Evolutionary conservation across 192 early-diverging fungal genomes (phyloP), one percentile per base, ranked within the genome.

Genomic region (Backusella parvicylindrica): DNA sequence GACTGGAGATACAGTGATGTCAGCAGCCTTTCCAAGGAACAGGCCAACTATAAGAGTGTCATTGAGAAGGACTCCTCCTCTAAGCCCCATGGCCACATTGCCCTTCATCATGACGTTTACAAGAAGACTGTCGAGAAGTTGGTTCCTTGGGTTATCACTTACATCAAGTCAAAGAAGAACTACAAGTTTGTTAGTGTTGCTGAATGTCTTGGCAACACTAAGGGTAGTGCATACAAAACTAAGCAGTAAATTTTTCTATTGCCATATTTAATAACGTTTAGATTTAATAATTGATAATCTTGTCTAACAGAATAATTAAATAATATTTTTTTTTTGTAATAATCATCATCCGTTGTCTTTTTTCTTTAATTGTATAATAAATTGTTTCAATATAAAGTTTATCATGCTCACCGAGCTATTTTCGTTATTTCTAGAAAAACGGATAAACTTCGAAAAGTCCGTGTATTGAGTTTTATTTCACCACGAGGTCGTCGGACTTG

Each of bases 161-260:
- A 77, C 28, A 82, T 83, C 60, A 72, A 79, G 43, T 60, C 23
- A 26, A 64, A 75, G 50, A 73, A 75, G 6, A 70, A 41, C 68
- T 85, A 81, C 79, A 84, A 84, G 77, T 71, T 86, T 60, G 82
- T 80, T 41, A 79, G 85, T 56, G 84, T 88, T 21, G 85, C 79
- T 15, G 78, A 75, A 21, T 88, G 86, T 63, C 72, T 85, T 47
- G 84, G 80, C 43, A 36, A 49, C 41, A 30, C 38, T 21, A 63
- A 63, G 38, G 56, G 56, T 31, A 60, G 50, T 21, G 72, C 72
- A n/a, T 73, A 73, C 72, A 41, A 43, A 12, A 63, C 70, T 67
- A 75, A 70, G 68, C 37, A 70, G 28, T 70, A 70, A 70, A 47
- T 35, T 21, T 5, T 28, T 26, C 9, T 12, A 12, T 60, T 13